Evolutionary conservation across 306 rosid species (phyloP).

Genomic region (Oxytropis ochrocephala): DNA sequence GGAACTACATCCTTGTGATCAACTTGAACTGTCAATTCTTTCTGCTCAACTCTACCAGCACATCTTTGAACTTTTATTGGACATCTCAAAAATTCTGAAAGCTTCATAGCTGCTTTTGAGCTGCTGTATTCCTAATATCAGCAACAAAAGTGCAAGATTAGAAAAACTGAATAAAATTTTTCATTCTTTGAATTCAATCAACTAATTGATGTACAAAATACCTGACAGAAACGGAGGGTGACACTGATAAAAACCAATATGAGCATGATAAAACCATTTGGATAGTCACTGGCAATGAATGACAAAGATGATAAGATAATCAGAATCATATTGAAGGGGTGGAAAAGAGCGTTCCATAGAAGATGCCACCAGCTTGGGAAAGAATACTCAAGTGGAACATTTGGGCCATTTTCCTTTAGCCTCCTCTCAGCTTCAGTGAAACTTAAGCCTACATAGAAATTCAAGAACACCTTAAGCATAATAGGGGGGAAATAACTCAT

Average conservation of each 20-base stretch:
- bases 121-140: conserved; percentile 62
- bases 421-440: conserved; percentile 76
- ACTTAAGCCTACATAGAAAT: conserved; percentile 55
- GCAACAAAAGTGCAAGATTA: not conserved
- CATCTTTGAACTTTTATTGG: conserved; percentile 85
- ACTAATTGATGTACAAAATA: conserved; percentile 17
- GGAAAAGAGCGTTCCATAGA: conserved; percentile 71
- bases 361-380: conserved; percentile 75
- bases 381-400: conserved; percentile 54
- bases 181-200: not conserved
- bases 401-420: conserved; percentile 63
- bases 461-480: not conserved
- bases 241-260: conserved; percentile 67
- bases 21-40: conserved; percentile 64
- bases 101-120: conserved; percentile 83
- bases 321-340: conserved; percentile 72
- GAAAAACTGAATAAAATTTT: not conserved
- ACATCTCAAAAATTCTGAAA: conserved; percentile 58
- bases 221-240: conserved; percentile 74
- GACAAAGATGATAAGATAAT: conserved; percentile 59
- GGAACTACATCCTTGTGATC: conserved; percentile 85
- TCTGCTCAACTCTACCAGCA: conserved; percentile 75
- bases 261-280: conserved; percentile 75
- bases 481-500: not conserved
- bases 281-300: conserved; percentile 47